Base-by-base conservation (phyloP, 768 basidiomycete species). In the Rhodosporidiobolus sp. region DNA sequence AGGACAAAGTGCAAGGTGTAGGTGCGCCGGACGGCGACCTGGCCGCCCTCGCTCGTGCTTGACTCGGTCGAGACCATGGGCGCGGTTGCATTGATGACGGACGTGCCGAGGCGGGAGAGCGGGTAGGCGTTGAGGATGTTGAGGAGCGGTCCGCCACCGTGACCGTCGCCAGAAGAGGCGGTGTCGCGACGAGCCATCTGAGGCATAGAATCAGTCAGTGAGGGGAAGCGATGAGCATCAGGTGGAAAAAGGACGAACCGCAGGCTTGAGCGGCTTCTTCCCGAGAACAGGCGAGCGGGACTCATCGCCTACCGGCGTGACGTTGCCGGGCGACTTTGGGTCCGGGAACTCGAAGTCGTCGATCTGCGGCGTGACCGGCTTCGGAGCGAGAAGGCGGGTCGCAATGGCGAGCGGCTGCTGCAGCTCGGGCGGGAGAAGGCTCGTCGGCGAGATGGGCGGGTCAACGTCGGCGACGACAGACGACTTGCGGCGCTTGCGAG, bases 1-100 rank as follows among this genome's bases (percentile, higher is more conserved):
- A 96, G 78, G 69, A 95, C 81, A 53, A 87, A 88, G 56, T 84
- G 83, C 63, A 85, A 79, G 53, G 83, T 83, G 77, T 84, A 87
- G 66, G 65, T 76, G 65, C 77, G 66, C 56, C 67, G 67, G 1
- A 73, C 55, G 38, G 48, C 69, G 17, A 54, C 69, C 22, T 11
- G 55, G 8, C 68, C 63, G 28, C 19, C 35, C 46, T 19, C 35
- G 24, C 35, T 48, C 17, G 76, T 77, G 64, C 68, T 30, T 45
- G 56, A 46, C 63, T 52, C 69, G 50, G 46, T 46, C 16, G 55
- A 30, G 22, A 57, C 28, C n/a, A 57, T 64, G 19, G 72, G 48
- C 1, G 64, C 58, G 3, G 67, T 62, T 7, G 73, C 63, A 61
- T 65, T 70, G 60, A 69, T 63, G 34, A 73, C 60, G 45, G 34